Base-by-base conservation (phyloP, 441 rosid species). In the Corymbia calophylla region DNA sequence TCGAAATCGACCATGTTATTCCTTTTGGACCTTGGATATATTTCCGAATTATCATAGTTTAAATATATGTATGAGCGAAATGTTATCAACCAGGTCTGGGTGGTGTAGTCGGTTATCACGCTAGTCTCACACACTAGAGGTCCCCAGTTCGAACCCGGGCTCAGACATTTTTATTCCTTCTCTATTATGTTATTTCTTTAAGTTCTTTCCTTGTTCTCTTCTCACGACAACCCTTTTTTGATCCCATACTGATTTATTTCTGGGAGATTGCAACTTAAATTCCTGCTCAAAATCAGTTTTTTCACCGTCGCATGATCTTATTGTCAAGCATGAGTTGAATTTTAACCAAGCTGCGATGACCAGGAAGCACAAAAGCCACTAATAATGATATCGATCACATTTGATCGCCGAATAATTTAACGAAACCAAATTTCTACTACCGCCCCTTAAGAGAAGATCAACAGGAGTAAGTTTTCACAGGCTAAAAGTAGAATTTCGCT, bases 81-180 rank as follows among this genome's bases (percentile, higher is more conserved):
- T 0, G 0, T 5, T 14, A 0, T 2, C 70, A 6, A 14, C 44
- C 8, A 1, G 0, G 92, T 89, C 87, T 70, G 88, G 89, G 91
- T 89, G 91, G 92, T 84, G 92, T 91, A 91, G 92, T 87, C 68
- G 92, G 91, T 89, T 89, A 91, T 91, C 91, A 91, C 91, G 89
- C 89, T 89, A 89, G 92, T 89, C 88, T 87, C 89, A 91, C 92
- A 91, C 92, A 89, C 92, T 89, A 89, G 88, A 89, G 91, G 92
- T 89, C 92, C 88, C 88, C 89, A 88, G 91, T 91, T 91, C 92
- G 92, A 91, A 87, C 89, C 91, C 89, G 91, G 91, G 73, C 92
- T 77, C 84, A 77, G 84, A 77, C 84, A 77, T 13, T 4, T 0
- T 4, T 6, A 19, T 19, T 10, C 0, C 48, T 35, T 39, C 81